These are phyloP conservation scores for Lepidium didymum DNA, from an alignment of 345 rosid genomes.

Conservation along the genomic window DNA sequence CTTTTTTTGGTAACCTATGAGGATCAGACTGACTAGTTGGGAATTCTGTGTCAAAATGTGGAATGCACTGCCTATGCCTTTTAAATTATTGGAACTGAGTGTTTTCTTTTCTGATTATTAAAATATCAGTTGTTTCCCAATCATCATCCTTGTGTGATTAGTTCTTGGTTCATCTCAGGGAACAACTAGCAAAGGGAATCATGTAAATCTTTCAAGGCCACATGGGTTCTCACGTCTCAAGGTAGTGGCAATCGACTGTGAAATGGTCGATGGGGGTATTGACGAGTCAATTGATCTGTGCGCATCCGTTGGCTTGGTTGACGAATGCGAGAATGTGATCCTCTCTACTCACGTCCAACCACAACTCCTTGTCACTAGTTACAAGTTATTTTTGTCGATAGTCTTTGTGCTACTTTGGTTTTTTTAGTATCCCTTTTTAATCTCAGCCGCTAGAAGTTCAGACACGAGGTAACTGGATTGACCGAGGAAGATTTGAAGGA, in stretches of 20 bases:
- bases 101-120: not conserved
- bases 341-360: constrained; percentile 56
- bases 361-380: constrained; percentile 44
- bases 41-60: not conserved
- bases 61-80: not conserved
- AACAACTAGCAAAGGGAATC: constrained; percentile 11
- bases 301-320: constrained; percentile 63
- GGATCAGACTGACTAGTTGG: not conserved
- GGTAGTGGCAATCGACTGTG: constrained; percentile 65
- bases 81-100: not conserved
- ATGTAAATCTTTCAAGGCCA: constrained; percentile 4
- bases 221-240: constrained; percentile 20
- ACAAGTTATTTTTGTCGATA: constrained; percentile 35
- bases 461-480: constrained; percentile 62
- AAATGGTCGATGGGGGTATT: constrained; percentile 71
- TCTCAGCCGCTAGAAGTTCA: constrained; percentile 19
- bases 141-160: not conserved
- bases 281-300: constrained; percentile 54
- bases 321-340: constrained; percentile 59
- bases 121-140: not conserved
- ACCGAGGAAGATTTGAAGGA: constrained; percentile 56
- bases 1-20: not conserved
- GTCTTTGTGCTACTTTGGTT: not conserved
- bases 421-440: not conserved
- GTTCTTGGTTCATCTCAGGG: constrained; percentile 7